phyloP scores from a whole-genome alignment of 2,329 filamentous ascomycete genomes.

The Aspergillus awamori region DNA sequence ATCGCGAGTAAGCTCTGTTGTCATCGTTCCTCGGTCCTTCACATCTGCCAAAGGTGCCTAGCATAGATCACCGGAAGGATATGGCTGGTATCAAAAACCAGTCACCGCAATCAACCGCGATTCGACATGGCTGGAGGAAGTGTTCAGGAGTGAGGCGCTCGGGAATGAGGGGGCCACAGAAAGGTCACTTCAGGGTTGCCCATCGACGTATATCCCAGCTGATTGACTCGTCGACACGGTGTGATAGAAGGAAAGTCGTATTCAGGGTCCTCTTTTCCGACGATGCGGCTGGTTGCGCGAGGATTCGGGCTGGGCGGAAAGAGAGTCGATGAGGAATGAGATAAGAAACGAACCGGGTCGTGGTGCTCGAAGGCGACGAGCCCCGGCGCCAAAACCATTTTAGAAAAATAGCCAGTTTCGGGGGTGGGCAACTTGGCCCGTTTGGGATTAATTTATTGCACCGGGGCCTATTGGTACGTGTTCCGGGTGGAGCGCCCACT shows the following conservation, averaged over 20 bases:
- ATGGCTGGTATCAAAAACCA: slow-evolving; percentile 2
- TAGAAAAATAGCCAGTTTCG: neutral
- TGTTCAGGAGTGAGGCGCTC: neutral
- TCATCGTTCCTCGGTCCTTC: neutral
- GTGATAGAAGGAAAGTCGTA: neutral
- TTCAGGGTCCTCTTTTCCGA: neutral
- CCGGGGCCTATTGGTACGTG: slow-evolving; percentile 3
- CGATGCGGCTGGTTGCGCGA: slow-evolving; percentile 1
- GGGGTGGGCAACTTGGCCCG: slow-evolving; percentile 4
- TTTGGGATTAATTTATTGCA: slow-evolving; percentile 4
- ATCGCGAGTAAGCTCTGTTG: neutral
- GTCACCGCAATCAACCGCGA: neutral
- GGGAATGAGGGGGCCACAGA: neutral
- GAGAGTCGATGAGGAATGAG: neutral
- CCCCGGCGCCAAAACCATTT: slow-evolving; percentile 8
- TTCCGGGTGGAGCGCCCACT: neutral
- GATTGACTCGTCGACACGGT: neutral
- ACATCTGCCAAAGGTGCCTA: neutral
- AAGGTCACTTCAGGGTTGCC: neutral
- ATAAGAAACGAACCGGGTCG: slow-evolving; percentile 5
- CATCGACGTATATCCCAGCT: neutral
- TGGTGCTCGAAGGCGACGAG: neutral
- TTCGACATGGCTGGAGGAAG: slow-evolving; percentile 1
- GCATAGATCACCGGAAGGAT: neutral
- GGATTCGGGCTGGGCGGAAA: neutral